Percentiles rank a stretch among this genome's conserved stretches.
phyloP scores from a whole-genome alignment of 2,329 filamentous ascomycete genomes.

The Drechslerella coelobrocha region DNA sequence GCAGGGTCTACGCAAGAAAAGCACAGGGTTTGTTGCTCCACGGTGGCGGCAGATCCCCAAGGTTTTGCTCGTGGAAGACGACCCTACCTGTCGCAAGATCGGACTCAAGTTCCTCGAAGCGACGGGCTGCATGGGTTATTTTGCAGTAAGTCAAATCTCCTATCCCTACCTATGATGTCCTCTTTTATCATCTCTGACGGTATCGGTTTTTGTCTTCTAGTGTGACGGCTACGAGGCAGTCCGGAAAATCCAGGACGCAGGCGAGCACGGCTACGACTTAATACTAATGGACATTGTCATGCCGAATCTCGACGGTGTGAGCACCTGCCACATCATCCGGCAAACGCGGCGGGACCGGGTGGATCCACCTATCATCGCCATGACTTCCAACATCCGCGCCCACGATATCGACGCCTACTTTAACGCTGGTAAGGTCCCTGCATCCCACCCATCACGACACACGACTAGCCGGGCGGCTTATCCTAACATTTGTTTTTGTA shows the following conservation, averaged over 20 bases:
- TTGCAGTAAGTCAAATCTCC: conserved; percentile 66
- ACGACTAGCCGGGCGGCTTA: neutral
- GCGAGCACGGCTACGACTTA: conserved; percentile 66
- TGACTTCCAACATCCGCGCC: conserved; percentile 97
- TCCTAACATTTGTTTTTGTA: too few relatives aligned
- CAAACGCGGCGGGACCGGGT: conserved; percentile 57
- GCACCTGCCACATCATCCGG: conserved; percentile 89
- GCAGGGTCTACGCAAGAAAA: conserved; percentile 56
- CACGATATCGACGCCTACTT: conserved; percentile 98
- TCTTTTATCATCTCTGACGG: neutral
- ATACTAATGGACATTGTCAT: conserved; percentile 96
- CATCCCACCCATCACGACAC: neutral
- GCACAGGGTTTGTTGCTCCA: conserved; percentile 64
- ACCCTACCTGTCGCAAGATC: conserved; percentile 71
- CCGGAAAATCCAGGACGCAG: conserved; percentile 69
- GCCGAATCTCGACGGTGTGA: conserved; percentile 93
- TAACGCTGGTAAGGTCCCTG: conserved; percentile 75
- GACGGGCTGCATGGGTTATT: conserved; percentile 72
- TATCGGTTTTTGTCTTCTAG: too few relatives aligned
- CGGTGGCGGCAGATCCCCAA: conserved; percentile 74
- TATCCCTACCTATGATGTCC: too few relatives aligned
- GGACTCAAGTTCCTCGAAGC: conserved; percentile 72
- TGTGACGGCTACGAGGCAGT: conserved; percentile 90
- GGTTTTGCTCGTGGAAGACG: conserved; percentile 88
- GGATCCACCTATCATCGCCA: conserved; percentile 87